Percentiles rank a stretch among this genome's conserved stretches.
phyloP scores from a whole-genome alignment of 305 asterid genomes.

The Fraxinus paxiana region DNA sequence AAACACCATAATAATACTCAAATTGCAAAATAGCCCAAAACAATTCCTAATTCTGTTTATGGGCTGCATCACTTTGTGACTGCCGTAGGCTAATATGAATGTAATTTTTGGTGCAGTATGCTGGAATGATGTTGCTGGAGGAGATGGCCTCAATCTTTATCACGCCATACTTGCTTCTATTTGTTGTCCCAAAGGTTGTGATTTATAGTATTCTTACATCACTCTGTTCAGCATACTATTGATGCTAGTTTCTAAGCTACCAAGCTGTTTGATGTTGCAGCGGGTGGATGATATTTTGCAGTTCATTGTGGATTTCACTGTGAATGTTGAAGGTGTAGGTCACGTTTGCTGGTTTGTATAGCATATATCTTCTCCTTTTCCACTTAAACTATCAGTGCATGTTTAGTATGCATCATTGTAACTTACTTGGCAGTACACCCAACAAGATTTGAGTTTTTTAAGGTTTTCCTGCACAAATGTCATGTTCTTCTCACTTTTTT shows the following conservation, averaged over 20 bases:
- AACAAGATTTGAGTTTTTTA: not conserved
- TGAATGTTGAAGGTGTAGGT: conserved; percentile 88
- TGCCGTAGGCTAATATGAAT: conserved; percentile 6
- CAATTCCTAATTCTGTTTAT: not conserved
- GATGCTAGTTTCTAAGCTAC: conserved; percentile 18
- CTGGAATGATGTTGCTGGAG: conserved; percentile 87
- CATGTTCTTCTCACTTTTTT: not conserved
- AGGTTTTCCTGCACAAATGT: not conserved
- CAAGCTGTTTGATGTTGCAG: conserved; percentile 41
- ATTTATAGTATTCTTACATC: not conserved
- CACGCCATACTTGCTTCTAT: conserved; percentile 79
- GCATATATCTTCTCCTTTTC: conserved; percentile 8
- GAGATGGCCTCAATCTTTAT: conserved; percentile 97
- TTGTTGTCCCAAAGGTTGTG: conserved; percentile 86
- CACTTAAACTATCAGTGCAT: not conserved
- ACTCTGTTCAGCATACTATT: not conserved
- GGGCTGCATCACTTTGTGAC: not conserved
- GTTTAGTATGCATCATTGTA: not conserved
- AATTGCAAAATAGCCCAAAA: not conserved
- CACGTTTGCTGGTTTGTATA: conserved; percentile 74
- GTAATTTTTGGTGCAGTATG: conserved; percentile 57
- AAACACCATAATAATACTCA: not conserved
- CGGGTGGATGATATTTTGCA: conserved; percentile 70
- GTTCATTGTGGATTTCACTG: conserved; percentile 84
- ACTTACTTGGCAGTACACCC: not conserved